Conservation (phyloP, 257 asterid species). For the Misopates orontium region DNA sequence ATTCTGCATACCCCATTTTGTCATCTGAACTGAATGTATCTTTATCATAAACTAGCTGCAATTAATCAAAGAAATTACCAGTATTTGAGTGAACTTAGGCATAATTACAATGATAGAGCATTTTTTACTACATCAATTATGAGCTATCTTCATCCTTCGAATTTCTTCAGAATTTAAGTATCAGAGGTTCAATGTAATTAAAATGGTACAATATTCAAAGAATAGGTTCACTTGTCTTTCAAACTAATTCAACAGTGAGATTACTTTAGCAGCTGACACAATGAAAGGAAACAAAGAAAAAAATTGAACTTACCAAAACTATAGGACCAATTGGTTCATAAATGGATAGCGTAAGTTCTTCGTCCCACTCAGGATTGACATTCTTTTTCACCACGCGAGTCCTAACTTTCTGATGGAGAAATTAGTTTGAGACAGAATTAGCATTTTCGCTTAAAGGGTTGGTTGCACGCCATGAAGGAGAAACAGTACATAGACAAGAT, state of each 20-base stretch:
- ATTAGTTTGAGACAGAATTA: background rate
- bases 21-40: constrained; percentile 53
- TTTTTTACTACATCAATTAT: background rate
- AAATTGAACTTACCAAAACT: constrained; percentile 38
- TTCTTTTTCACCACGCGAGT: constrained; percentile 55
- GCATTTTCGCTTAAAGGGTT: background rate
- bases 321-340: constrained; percentile 48
- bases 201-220: background rate
- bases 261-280: background rate
- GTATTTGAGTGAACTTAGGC: background rate
- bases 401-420: constrained; percentile 47
- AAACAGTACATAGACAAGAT: background rate
- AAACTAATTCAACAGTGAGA: background rate
- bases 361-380: constrained; percentile 64
- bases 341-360: constrained; percentile 53
- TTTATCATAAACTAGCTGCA: constrained; percentile 59
- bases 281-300: background rate
- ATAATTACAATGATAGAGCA: background rate
- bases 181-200: background rate
- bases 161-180: too few relatives aligned
- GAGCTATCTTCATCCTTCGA: background rate
- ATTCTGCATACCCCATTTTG: constrained; percentile 72
- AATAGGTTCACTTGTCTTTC: background rate
- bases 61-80: background rate
- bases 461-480: background rate